Percentiles rank a stretch among this genome's conserved stretches.
These are phyloP conservation scores for Talaromyces sp. DNA, from an alignment of 2,329 filamentous ascomycete species.

Conservation along the genomic window DNA sequence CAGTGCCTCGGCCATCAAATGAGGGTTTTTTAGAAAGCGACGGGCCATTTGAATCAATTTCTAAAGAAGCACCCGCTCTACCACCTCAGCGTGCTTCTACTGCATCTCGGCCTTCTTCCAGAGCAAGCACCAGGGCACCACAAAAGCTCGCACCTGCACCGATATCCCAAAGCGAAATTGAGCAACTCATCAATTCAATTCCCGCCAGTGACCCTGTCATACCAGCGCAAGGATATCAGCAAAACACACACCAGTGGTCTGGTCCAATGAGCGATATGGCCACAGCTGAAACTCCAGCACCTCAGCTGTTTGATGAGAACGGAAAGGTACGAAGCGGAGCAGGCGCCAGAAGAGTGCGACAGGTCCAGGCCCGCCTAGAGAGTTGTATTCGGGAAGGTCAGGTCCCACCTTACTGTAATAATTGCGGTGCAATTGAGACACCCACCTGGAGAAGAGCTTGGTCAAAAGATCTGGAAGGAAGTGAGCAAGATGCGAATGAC, in stretches of 20 bases:
- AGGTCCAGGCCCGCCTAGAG: conserved; percentile 52
- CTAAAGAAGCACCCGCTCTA: conserved; percentile 19
- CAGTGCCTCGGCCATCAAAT: conserved; percentile 15
- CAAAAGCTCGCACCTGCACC: conserved; percentile 35
- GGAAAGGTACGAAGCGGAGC: conserved; percentile 41
- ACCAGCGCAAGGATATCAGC: conserved; percentile 24
- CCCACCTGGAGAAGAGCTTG: conserved; percentile 94
- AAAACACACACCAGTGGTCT: conserved; percentile 41
- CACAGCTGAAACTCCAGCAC: conserved; percentile 33
- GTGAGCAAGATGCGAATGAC: conserved; percentile 64
- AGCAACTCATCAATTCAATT: conserved; percentile 27
- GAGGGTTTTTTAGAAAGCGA: conserved; percentile 18
- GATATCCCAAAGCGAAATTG: conserved; percentile 28
- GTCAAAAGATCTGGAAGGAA: conserved; percentile 67
- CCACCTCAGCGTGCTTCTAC: conserved; percentile 22
- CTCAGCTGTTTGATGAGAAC: conserved; percentile 26
- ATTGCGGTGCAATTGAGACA: conserved; percentile 93
- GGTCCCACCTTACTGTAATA: conserved; percentile 82
- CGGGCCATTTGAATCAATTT: conserved; percentile 13
- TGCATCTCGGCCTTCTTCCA: conserved; percentile 33
- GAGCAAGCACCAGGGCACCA: conserved; percentile 27
- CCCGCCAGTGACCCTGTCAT: conserved; percentile 49
- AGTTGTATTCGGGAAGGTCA: conserved; percentile 67
- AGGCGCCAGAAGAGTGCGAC: conserved; percentile 62
- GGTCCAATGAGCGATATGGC: conserved; percentile 40